Conservation (phyloP, 1,284 basidiomycete species). For the Microbotryum scabiosae region DNA sequence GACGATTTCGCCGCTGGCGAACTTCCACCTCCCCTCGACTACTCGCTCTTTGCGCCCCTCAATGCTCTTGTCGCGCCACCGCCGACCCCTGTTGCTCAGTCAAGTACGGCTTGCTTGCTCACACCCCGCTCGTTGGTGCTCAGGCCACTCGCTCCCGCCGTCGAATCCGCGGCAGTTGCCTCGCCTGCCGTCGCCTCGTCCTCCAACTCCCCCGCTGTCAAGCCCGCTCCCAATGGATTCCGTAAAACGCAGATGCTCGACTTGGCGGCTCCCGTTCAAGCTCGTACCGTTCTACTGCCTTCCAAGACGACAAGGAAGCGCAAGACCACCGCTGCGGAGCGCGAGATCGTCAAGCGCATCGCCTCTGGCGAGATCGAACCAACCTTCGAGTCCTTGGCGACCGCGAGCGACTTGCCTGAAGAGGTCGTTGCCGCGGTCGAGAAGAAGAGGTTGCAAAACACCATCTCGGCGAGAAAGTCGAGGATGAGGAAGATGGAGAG, state of each 20-base stretch:
- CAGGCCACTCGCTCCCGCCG: conserved; percentile 35
- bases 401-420: conserved; percentile 39
- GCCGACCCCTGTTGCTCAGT: not conserved
- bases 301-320: conserved; percentile 55
- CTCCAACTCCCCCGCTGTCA: not conserved
- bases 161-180: conserved; percentile 38
- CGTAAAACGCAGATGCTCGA: conserved; percentile 14
- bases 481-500: conserved; percentile 66
- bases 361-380: conserved; percentile 47
- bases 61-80: not conserved
- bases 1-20: not conserved
- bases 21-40: conserved; percentile 37
- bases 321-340: conserved; percentile 48
- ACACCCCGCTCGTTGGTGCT: not conserved
- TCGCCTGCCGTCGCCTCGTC: not conserved
- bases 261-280: conserved; percentile 29
- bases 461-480: conserved; percentile 63
- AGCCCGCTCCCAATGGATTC: not conserved
- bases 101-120: conserved; percentile 2
- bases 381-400: conserved; percentile 47
- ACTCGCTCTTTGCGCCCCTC: conserved; percentile 34
- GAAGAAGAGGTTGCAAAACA: conserved; percentile 68
- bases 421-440: conserved; percentile 53
- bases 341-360: conserved; percentile 37
- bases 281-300: conserved; percentile 50